Evolutionary conservation across 345 rosid genomes (phyloP).

Genomic region (Populus tremula): DNA sequence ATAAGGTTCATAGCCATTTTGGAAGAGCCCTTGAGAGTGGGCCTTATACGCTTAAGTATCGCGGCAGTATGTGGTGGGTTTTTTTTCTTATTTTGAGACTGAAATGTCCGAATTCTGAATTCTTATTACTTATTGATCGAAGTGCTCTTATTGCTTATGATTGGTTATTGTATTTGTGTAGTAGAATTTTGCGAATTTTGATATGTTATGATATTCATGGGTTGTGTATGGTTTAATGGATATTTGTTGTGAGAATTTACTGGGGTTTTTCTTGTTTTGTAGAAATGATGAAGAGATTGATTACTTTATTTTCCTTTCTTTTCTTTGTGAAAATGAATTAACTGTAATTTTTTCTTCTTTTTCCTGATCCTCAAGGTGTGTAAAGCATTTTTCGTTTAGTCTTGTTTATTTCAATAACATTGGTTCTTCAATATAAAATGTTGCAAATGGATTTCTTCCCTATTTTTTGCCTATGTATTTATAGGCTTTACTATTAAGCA

Average conservation of each 20-base stretch:
- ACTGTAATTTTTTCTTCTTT: neutral
- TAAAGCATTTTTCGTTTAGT: neutral
- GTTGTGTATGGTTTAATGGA: neutral
- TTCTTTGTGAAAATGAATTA: neutral
- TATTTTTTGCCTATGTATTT: no score
- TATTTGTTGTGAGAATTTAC: neutral
- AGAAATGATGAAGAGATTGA: neutral
- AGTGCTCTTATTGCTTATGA: neutral
- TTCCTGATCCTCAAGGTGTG: neutral
- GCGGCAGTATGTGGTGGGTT: conserved; percentile 82
- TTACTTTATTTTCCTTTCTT: neutral
- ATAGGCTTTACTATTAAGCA: no score
- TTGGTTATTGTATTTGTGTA: neutral
- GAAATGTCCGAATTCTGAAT: neutral
- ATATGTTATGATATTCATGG: neutral
- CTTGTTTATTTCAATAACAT: no score
- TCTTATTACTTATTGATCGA: neutral
- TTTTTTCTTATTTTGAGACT: neutral
- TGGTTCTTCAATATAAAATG: no score
- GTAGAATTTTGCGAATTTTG: neutral
- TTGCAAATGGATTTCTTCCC: neutral
- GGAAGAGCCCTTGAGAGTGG: conserved; percentile 68
- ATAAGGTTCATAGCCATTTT: conserved; percentile 75
- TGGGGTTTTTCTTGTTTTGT: neutral
- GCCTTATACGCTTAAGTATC: conserved; percentile 63